Evolutionary conservation across 805 yeast genomes (phyloP), one percentile per base, ranked within the genome.

Genomic region (Teunomyces funiuensis): DNA sequence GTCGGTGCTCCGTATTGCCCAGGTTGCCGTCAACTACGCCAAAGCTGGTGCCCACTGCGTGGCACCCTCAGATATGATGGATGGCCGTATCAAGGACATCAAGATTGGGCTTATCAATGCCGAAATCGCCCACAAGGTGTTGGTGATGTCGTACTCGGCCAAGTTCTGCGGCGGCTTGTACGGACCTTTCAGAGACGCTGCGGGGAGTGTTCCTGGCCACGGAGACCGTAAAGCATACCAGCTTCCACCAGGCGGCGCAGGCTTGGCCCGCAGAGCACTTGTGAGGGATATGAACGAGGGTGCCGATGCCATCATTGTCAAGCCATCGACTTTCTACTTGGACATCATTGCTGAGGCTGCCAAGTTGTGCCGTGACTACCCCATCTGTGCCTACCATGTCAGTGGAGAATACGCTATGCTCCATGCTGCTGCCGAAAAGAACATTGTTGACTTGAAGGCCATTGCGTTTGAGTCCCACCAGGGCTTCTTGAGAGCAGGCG

Each of bases 151-250:
- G 4, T 93, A 93, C 66, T 79, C 96, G 26, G 98, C 98, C 44
- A 93, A 93, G 61, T 93, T 93, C 60, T 74, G 87, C 45, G 97
- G 98, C 26, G 79, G 81, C 48, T 71, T 93, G 37, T 93, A 93
- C 61, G 99, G 99, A 1, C 99, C 99, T 4, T 93, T 93, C 74
- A 77, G 99, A 62, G 99, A 93, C 54, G 97, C 97, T 33, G 99
- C 98, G 3, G 93, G 95, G 27, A 85, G 95, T 39, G 74, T 83
- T 3, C 98, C 99, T 7, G 76, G 87, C 15, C 74, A 79, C 45
- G 99, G 99, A 41, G 97, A 93, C 64, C 80, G 99, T 61, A 86
- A 83, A 61, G 79, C 88, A 49, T 93, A 93, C 65, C 99, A 93
- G 69, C 74, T 93, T 45, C 99, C 99, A 7, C 77, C 90, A 3